phyloP scores from a whole-genome alignment of 2,329 filamentous ascomycete genomes.

The Sclerotinia trifoliorum region DNA sequence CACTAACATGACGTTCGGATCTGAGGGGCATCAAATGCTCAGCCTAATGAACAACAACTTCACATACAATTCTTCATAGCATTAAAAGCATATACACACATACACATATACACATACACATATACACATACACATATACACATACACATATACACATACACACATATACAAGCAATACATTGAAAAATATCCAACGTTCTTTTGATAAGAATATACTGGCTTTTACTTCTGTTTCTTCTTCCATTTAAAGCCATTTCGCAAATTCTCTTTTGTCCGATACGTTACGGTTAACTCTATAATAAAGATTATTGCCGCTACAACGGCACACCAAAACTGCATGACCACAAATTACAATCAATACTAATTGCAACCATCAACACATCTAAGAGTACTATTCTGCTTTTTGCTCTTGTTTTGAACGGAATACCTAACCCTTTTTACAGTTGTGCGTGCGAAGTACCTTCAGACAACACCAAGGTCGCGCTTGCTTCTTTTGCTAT shows the following conservation, averaged over 20 bases:
- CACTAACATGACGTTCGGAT: slow-evolving; percentile 3
- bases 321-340: neutral
- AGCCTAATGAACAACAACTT: neutral
- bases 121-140: too few species aligned
- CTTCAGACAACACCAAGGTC: neutral
- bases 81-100: neutral
- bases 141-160: too few species aligned
- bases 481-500: neutral
- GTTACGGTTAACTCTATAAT: neutral
- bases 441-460: neutral
- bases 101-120: too few species aligned
- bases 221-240: neutral
- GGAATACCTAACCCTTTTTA: neutral
- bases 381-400: neutral
- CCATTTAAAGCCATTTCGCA: neutral
- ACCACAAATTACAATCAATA: neutral
- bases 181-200: neutral
- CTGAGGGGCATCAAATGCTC: slow-evolving; percentile 1
- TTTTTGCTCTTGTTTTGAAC: neutral
- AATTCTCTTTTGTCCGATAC: neutral
- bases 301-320: neutral
- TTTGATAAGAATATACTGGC: neutral
- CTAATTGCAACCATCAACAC: neutral
- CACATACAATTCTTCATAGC: neutral
- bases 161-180: neutral